Base-by-base conservation (phyloP, 306 rosid species). In the Mimosa pudica region DNA sequence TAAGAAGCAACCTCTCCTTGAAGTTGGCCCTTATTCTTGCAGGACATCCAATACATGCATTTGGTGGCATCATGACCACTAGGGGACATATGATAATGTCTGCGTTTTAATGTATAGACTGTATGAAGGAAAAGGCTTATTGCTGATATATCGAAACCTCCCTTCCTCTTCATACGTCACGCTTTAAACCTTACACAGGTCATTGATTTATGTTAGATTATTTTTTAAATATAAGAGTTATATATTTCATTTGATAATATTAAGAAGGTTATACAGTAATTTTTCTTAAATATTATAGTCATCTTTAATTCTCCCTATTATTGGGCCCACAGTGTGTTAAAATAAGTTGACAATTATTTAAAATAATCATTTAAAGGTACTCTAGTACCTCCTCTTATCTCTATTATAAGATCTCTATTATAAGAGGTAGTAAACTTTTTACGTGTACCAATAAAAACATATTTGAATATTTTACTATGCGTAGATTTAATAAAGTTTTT, bases 1-100 rank as follows among this genome's bases (percentile, higher is more conserved):
- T 77, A 13, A n/a, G 65, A 62, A 71, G 69, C 47, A 83, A 48
- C 65, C 48, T 52, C 63, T 24, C n/a, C 32, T 66, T 60, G 35
- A 78, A 46, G 80, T 49, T 33, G 70, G 44, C 78, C 65, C 66
- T 49, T 69, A 10, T 46, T 51, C 71, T 48, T 7, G 41, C 16
- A 5, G 72, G 72, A 65, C 57, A 58, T 70, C 30, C 57, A 49
- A 61, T 47, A 42, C 35, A 18, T 69, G 14, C 61, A 2, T n/a
- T 42, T 48, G 51, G 69, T 84, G 74, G 79, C 80, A 68, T 51
- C 60, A 4, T 0, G 30, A 24, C 30, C 30, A 24, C 30, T 24
- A 61, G 49, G 13, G 14, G 35, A 61, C 35, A 14, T 20, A 24
- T 60, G 44, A 24, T 46, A 33, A 73, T 48, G 79, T 57, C 46